Conservation (phyloP, 2,329 filamentous ascomycete genomes). For the Trichophyton benhamiae region DNA sequence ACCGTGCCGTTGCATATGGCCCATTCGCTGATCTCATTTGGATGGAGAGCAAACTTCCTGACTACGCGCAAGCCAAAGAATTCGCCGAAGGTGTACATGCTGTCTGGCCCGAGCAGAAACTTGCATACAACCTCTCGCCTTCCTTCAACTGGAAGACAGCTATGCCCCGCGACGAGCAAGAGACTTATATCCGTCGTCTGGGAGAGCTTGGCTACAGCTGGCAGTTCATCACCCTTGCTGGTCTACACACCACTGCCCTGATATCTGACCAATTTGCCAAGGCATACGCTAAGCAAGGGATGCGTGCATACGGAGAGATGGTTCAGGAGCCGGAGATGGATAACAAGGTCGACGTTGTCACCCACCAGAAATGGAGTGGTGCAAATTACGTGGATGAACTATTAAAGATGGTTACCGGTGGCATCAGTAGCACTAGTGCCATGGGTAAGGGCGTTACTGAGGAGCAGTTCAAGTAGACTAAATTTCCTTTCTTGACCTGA, state of each 20-base stretch:
- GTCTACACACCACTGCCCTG: constrained; percentile 87
- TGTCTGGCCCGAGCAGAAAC: constrained; percentile 93
- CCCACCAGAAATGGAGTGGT: constrained; percentile 97
- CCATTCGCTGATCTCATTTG: constrained; percentile 94
- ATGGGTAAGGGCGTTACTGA: constrained; percentile 98
- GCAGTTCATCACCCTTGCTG: constrained; percentile 98
- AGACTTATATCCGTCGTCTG: constrained; percentile 91
- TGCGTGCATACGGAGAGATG: constrained; percentile 93
- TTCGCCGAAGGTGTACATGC: constrained; percentile 90
- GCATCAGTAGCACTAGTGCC: constrained; percentile 78
- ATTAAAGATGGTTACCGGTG: constrained; percentile 93
- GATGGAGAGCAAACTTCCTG: constrained; percentile 98
- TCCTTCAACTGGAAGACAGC: constrained; percentile 99
- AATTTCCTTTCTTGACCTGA: not conserved
- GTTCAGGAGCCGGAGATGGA: constrained; percentile 98
- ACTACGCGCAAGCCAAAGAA: constrained; percentile 79
- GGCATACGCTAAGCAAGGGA: constrained; percentile 68
- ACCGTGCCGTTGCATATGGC: constrained; percentile 80
- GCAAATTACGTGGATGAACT: constrained; percentile 90
- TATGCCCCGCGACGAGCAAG: constrained; percentile 82
- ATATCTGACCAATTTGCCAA: constrained; percentile 80
- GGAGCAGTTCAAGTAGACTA: constrained; percentile 67
- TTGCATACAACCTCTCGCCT: constrained; percentile 95
- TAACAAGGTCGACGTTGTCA: constrained; percentile 80
- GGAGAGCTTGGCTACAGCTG: constrained; percentile 88